Evolutionary conservation across 306 rosid species (phyloP).

Genomic region (Prunus davidiana): DNA sequence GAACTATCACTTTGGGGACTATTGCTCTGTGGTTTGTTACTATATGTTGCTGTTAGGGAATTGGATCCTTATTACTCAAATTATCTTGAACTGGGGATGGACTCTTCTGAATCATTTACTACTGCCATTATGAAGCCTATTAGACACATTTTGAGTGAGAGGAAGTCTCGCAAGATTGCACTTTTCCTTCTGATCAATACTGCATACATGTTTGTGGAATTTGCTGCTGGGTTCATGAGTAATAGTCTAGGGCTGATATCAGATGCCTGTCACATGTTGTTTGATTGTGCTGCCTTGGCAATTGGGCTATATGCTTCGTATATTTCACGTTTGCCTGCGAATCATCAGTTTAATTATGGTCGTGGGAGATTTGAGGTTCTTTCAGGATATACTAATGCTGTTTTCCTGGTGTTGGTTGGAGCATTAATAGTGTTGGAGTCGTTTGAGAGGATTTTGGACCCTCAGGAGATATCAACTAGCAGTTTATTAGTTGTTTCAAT

Average conservation of each 20-base stretch:
- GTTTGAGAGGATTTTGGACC: conserved; percentile 89
- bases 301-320: conserved; percentile 93
- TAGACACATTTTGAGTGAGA: conserved; percentile 79
- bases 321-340: conserved; percentile 89
- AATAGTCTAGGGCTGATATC: conserved; percentile 92
- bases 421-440: conserved; percentile 89
- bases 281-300: conserved; percentile 98
- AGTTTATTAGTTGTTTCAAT: conserved; percentile 77
- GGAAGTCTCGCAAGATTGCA: conserved; percentile 85
- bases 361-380: conserved; percentile 94
- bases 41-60: conserved; percentile 72
- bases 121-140: conserved; percentile 66
- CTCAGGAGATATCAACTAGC: conserved; percentile 82
- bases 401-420: conserved; percentile 86
- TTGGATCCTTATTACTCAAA: conserved; percentile 50
- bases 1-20: conserved; percentile 90
- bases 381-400: conserved; percentile 87
- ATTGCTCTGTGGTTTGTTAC: conserved; percentile 66
- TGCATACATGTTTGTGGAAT: conserved; percentile 88
- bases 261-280: conserved; percentile 97
- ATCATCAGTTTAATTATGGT: conserved; percentile 70
- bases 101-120: conserved; percentile 38
- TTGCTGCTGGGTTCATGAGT: conserved; percentile 89
- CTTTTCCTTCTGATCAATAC: conserved; percentile 86
- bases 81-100: conserved; percentile 50